A percentile compares a stretch with the other conserved stretches of the same genome.
These are phyloP conservation scores for Dacryopinax spathularia DNA, from an alignment of 768 basidiomycete genomes.

Conservation along the genomic window DNA sequence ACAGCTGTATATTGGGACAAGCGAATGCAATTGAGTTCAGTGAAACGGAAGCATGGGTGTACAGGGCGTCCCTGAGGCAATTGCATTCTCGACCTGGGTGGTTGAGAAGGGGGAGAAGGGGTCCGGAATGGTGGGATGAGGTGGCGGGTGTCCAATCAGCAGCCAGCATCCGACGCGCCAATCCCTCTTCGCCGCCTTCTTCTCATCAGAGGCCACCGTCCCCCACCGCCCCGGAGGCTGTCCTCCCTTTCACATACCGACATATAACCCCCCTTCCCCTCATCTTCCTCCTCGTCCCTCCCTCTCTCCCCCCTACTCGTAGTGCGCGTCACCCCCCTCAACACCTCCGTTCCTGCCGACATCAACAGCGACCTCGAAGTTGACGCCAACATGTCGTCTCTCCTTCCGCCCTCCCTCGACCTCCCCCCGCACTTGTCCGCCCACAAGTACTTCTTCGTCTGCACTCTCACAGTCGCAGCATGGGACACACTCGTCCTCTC, in stretches of 20 bases:
- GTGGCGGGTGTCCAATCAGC: neutral
- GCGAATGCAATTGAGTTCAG: no score
- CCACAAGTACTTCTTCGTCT: conserved; percentile 82
- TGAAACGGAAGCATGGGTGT: no score
- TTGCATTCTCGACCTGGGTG: no score
- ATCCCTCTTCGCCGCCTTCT: no score
- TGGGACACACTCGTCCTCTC: conserved; percentile 82
- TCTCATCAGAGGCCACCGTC: neutral
- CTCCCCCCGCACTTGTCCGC: conserved; percentile 66
- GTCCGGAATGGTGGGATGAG: neutral
- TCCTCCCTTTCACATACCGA: neutral
- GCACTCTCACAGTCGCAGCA: conserved; percentile 75
- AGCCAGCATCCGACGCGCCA: no score
- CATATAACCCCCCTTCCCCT: neutral
- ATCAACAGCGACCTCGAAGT: neutral
- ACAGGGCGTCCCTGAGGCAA: no score
- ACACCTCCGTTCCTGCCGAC: no score
- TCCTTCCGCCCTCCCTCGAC: conserved; percentile 52
- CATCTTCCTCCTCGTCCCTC: neutral
- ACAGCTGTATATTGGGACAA: no score
- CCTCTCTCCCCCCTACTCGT: no score
- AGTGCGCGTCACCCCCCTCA: no score
- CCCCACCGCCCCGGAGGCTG: neutral
- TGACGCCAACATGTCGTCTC: conserved; percentile 9
- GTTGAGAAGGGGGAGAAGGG: no score